Evolutionary conservation across 106 monocot genomes (phyloP).

Genomic region (Allium fistulosum): DNA sequence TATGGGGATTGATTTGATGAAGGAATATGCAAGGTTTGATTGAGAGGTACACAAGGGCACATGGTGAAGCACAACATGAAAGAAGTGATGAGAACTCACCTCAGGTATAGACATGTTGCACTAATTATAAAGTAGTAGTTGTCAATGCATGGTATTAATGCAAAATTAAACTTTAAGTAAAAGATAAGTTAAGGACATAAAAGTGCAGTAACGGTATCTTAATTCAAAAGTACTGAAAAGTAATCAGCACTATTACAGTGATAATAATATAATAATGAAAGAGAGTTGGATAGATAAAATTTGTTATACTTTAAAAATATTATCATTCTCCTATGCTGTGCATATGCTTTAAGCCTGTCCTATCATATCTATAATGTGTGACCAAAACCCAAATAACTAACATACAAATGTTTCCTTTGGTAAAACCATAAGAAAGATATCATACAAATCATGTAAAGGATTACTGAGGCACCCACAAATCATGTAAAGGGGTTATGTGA

Average conservation of each 20-base stretch:
- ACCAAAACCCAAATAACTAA: too few species aligned
- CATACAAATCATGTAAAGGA: too few species aligned
- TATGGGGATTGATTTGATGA: slow-evolving; percentile 10
- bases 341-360: too few species aligned
- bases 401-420: too few species aligned
- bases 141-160: background rate
- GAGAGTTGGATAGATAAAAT: background rate
- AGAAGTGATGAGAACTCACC: slow-evolving; percentile 6
- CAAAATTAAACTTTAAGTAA: background rate
- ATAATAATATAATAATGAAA: background rate
- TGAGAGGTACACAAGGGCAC: slow-evolving; percentile 15
- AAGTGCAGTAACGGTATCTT: background rate
- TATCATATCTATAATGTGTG: too few species aligned
- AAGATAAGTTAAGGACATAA: background rate
- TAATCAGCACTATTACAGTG: background rate
- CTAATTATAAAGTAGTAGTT: background rate
- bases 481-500: too few species aligned
- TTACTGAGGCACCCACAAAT: too few species aligned
- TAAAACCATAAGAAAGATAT: too few species aligned
- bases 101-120: slow-evolving; percentile 4
- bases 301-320: too few species aligned
- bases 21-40: slow-evolving; percentile 20
- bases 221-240: background rate
- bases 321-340: too few species aligned
- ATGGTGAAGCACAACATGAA: slow-evolving; percentile 9